Conservation (phyloP, 2,329 filamentous ascomycete genomes). For the Claviceps capensis region DNA sequence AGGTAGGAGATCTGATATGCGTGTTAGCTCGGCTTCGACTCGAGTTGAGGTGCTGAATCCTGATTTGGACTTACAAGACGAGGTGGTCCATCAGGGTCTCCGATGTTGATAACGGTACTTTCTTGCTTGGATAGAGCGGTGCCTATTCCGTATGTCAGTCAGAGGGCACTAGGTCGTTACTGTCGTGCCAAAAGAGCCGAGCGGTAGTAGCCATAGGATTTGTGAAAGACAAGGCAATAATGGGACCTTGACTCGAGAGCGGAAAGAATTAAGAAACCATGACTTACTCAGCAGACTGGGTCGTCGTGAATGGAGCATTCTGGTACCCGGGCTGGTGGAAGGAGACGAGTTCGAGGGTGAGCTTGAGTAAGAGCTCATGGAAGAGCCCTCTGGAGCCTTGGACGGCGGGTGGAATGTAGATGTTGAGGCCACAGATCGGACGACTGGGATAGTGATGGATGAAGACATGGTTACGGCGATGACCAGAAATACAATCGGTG, state of each 20-base stretch:
- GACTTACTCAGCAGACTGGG: constrained; percentile 45
- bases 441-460: constrained; percentile 53
- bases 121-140: constrained; percentile 59
- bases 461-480: constrained; percentile 40
- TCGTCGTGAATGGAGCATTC: constrained; percentile 39
- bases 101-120: constrained; percentile 70
- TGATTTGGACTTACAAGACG: constrained; percentile 43
- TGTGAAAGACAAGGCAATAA: background rate
- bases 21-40: background rate
- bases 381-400: constrained; percentile 35
- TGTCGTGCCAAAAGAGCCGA: no score
- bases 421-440: constrained; percentile 20
- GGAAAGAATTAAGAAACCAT: constrained; percentile 1
- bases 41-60: background rate
- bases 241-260: background rate
- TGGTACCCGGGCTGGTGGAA: constrained; percentile 38
- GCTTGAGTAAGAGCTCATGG: constrained; percentile 25
- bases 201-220: background rate
- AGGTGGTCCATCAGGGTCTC: constrained; percentile 57
- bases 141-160: constrained; percentile 33
- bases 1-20: constrained; percentile 60
- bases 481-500: background rate
- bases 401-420: constrained; percentile 23
- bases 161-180: constrained; percentile 4
- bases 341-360: constrained; percentile 40